Conservation (phyloP, 176 grass and related monocot species). For the Aegilops bicornis region DNA sequence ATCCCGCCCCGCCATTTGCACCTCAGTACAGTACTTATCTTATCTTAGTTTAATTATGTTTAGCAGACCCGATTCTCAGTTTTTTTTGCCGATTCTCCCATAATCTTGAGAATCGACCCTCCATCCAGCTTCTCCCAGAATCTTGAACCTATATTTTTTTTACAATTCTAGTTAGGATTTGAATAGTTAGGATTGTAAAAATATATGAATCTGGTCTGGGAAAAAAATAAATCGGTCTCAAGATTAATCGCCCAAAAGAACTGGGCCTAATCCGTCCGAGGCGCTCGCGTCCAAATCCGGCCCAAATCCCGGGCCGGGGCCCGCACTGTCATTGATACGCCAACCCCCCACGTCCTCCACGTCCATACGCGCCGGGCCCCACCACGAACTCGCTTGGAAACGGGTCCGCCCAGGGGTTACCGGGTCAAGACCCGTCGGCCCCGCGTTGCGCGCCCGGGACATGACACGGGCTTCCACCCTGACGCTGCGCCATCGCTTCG, state of each 20-base stretch:
- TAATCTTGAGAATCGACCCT: too few relatives aligned
- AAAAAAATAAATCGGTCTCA: too few relatives aligned
- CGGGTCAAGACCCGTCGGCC: background rate
- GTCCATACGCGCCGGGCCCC: background rate
- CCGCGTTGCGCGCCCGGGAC: background rate
- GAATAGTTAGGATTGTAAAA: too few relatives aligned
- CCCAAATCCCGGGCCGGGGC: background rate
- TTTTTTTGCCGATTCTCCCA: too few relatives aligned
- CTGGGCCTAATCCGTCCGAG: too few relatives aligned
- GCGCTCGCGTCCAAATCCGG: background rate
- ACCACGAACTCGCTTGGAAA: background rate
- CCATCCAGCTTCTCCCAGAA: too few relatives aligned
- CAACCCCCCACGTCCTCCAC: background rate
- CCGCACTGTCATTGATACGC: conserved; percentile 12
- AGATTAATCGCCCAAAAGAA: too few relatives aligned
- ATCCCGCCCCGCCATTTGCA: too few relatives aligned
- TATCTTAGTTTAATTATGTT: background rate
- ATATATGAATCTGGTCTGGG: too few relatives aligned
- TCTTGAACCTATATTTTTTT: too few relatives aligned
- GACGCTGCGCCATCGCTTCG: conserved; percentile 17
- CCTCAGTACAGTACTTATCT: too few relatives aligned
- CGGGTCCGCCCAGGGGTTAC: background rate
- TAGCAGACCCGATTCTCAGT: background rate
- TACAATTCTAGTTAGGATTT: too few relatives aligned
- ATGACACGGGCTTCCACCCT: conserved; percentile 31